Evolutionary conservation across 108 stramenopile species (phyloP), one percentile per base, ranked within the genome.

Genomic region (Fistulifera pelliculosa): DNA sequence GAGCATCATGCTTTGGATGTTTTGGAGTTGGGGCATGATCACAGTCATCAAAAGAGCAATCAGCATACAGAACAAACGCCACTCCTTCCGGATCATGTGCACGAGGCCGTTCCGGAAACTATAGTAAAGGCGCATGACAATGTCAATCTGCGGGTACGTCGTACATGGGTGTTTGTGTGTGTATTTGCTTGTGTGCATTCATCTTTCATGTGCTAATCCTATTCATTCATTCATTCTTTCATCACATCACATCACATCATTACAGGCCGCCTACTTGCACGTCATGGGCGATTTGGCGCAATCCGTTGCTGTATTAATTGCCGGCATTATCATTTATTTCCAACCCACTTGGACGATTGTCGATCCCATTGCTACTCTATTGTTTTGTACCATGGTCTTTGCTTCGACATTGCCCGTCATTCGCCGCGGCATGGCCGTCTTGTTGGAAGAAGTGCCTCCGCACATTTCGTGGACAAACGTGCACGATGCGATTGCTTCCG

Each of bases 261-360:
- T 95, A 61, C 72, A 79, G 23, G 97, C 97, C 28, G 96, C 97
- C 2, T 88, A 92, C 66, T 62, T 96, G 41, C 97, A 98, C 60
- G 97, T 92, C 1, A 41, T 96, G 50, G 93, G 83, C 8, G 97
- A 98, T 76, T 69, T 98, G 60, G 77, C 93, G 17, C 94, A 96
- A 75, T 84, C 77, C 25, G 70, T 90, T 7, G 93, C 89, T 13
- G 96, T 98, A 13, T 61, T 94, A 42, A 59, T 95, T 49, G 97
- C 94, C 11, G 97, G 94, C 1, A 22, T 84, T 17, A 54, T 94
- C 26, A 96, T 96, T 62, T 96, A 93, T 93, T 77, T 53, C 50
- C 75, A 79, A 27, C 91, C 94, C 7, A 62, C 61, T 0, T 92
- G 85, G 88, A 72, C 76, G 44, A 58, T 85, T 27, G 73, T 88